Evolutionary conservation across 805 yeast genomes (phyloP).

Genomic region (Kluyveromyces nonfermentans): DNA sequence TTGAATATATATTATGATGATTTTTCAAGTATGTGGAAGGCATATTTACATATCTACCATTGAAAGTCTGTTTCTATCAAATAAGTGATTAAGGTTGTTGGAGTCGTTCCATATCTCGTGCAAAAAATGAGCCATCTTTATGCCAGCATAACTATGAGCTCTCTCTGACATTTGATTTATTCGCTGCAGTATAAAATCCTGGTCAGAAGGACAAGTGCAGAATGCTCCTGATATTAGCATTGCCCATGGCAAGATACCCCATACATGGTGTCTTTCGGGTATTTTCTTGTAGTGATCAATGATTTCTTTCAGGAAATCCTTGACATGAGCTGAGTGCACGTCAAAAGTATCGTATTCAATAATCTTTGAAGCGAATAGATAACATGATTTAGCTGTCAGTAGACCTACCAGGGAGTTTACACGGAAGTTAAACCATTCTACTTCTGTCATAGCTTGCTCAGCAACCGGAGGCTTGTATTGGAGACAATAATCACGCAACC

Average conservation of each 20-base stretch:
- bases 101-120: slow-evolving; percentile 14
- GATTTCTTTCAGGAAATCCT: slow-evolving; percentile 10
- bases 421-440: slow-evolving; percentile 12
- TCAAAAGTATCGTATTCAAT: slow-evolving; percentile 9
- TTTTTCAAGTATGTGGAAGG: background rate
- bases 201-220: slow-evolving; percentile 8
- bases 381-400: slow-evolving; percentile 14
- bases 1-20: too few relatives aligned
- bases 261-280: slow-evolving; percentile 12
- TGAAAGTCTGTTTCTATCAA: slow-evolving; percentile 11
- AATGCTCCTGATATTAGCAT: slow-evolving; percentile 13
- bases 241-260: slow-evolving; percentile 17
- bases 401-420: slow-evolving; percentile 13
- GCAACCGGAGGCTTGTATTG: slow-evolving; percentile 14
- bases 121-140: slow-evolving; percentile 11
- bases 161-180: slow-evolving; percentile 13
- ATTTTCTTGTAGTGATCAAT: slow-evolving; percentile 10
- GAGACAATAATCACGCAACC: slow-evolving; percentile 11
- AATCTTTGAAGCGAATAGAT: slow-evolving; percentile 13
- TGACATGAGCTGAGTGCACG: slow-evolving; percentile 7
- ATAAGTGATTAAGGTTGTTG: slow-evolving; percentile 9
- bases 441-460: slow-evolving; percentile 9
- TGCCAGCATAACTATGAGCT: slow-evolving; percentile 15
- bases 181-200: slow-evolving; percentile 9
- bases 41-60: slow-evolving; percentile 11